Conservation (phyloP, 495 filamentous ascomycete genomes). For the Penicillium dipodomyicola region DNA sequence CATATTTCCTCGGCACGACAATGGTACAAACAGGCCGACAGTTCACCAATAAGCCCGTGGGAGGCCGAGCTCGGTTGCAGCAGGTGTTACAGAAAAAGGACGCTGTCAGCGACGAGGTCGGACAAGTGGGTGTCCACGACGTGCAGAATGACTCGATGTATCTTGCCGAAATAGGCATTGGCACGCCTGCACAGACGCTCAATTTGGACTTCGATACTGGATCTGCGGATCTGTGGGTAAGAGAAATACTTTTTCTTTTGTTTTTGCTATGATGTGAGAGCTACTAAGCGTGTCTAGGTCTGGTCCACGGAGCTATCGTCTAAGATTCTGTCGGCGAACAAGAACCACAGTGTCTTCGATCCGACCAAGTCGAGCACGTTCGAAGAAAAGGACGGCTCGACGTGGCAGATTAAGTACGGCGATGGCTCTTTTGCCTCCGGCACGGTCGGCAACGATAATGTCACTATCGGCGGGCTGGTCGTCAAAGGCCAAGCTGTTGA, state of each 20-base stretch:
- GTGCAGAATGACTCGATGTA: conserved; percentile 72
- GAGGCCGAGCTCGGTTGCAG: conserved; percentile 45
- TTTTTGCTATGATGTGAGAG: background rate
- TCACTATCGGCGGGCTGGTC: conserved; percentile 65
- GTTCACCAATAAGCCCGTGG: conserved; percentile 39
- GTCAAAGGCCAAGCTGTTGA: conserved; percentile 69
- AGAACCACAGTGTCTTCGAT: conserved; percentile 54
- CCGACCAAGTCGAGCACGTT: conserved; percentile 60
- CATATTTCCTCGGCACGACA: conserved; percentile 54
- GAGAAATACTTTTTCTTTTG: conserved; percentile 18
- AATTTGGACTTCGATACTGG: conserved; percentile 76
- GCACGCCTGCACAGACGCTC: conserved; percentile 64
- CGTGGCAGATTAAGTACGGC: conserved; percentile 72
- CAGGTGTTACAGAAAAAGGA: conserved; percentile 53
- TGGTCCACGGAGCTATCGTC: conserved; percentile 59
- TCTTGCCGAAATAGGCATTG: conserved; percentile 64
- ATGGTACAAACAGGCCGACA: conserved; percentile 47
- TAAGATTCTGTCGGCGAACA: conserved; percentile 32
- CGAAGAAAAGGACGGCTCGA: conserved; percentile 46
- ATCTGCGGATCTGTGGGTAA: conserved; percentile 75
- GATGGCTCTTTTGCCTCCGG: conserved; percentile 71
- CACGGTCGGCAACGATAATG: conserved; percentile 64
- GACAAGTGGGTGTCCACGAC: conserved; percentile 66
- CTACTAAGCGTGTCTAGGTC: conserved; percentile 41
- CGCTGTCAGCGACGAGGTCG: conserved; percentile 38